Percentiles rank a stretch among this genome's conserved stretches.
Conservation (phyloP, 1,284 basidiomycete genomes). For the Ceratobasidium sp. region DNA sequence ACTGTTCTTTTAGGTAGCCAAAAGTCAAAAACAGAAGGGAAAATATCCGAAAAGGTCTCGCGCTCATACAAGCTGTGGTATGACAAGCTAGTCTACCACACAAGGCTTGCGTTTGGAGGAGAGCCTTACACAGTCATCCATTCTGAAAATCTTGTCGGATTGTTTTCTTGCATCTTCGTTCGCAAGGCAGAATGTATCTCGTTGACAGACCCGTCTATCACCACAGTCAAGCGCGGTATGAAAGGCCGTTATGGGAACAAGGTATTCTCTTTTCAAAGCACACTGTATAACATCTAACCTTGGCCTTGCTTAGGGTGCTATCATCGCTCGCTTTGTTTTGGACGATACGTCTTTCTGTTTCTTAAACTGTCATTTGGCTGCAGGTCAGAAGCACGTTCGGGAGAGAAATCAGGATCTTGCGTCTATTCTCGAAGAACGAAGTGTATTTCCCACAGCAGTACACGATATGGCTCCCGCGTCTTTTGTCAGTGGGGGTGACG, state of each 20-base stretch:
- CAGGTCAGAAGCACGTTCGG: slow-evolving; percentile 87
- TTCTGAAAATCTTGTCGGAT: slow-evolving; percentile 90
- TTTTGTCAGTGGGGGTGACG: slow-evolving; percentile 92
- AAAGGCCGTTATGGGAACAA: slow-evolving; percentile 96
- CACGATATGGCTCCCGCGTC: slow-evolving; percentile 67
- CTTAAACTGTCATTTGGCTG: slow-evolving; percentile 96
- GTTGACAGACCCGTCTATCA: slow-evolving; percentile 80
- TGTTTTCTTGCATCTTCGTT: slow-evolving; percentile 91
- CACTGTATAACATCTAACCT: slow-evolving; percentile 16
- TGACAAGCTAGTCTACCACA: slow-evolving; percentile 81
- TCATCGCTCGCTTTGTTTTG: slow-evolving; percentile 89
- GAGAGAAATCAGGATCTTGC: slow-evolving; percentile 89
- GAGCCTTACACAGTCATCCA: slow-evolving; percentile 84
- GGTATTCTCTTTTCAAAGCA: slow-evolving; percentile 62
- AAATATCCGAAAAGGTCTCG: slow-evolving; percentile 84
- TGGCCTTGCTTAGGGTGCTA: slow-evolving; percentile 76
- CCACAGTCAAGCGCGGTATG: slow-evolving; percentile 91
- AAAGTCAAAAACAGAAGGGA: slow-evolving; percentile 69
- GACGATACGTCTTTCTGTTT: slow-evolving; percentile 95
- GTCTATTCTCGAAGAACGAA: slow-evolving; percentile 86
- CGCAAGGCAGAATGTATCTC: slow-evolving; percentile 71
- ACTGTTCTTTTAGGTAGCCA: slow-evolving; percentile 81
- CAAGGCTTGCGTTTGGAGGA: slow-evolving; percentile 76
- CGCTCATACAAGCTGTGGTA: slow-evolving; percentile 90
- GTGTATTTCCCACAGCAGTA: slow-evolving; percentile 71